Evolutionary conservation across 371 early-diverging fungal species (phyloP), one percentile per base, ranked within the genome.

Genomic region (Chytridium lagenaria): DNA sequence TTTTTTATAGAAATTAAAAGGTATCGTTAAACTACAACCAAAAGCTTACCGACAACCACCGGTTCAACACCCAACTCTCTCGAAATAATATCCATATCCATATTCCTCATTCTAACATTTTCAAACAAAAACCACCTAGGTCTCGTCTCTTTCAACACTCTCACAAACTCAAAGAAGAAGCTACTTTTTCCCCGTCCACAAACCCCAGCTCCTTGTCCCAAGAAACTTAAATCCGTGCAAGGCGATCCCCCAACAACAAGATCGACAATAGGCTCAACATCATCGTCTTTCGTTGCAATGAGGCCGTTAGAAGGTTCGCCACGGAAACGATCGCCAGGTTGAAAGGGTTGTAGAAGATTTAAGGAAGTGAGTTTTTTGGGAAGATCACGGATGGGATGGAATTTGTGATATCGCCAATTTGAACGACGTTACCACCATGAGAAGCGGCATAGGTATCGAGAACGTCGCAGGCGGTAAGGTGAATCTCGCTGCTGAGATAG

Each of bases 121-220:
- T 68, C 68, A 68, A 68, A 68, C 50, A 68, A 28, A 68, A 68
- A 68, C 68, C 68, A 68, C 19, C 68, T 49, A 10, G 68, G 68
- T 40, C 33, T 68, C 5, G 52, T 31, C 52, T 68, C 68, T 33
- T 31, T 49, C 68, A 68, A 68, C 12, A 68, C 34, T 19, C 68
- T 49, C 51, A 68, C 68, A 33, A 50, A 68, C 52, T 68, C 68
- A 34, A 68, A 68, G 30, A 68, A 68, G 51, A 68, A 68, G 33
- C 31, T 30, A 10, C 39, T 39, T 28, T 68, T 10, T 30, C 15
- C 28, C 22, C 68, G 51, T 51, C 51, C 51, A 7, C 49, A 50
- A 3, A 68, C 51, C 1, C 68, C 68, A 28, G 68, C 68, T 7
- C 68, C 51, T 22, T 68, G 68, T 22, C 68, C 68, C 31, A 68